Conservation (phyloP, 495 filamentous ascomycete species). For the Tetracladium marchalianum region DNA sequence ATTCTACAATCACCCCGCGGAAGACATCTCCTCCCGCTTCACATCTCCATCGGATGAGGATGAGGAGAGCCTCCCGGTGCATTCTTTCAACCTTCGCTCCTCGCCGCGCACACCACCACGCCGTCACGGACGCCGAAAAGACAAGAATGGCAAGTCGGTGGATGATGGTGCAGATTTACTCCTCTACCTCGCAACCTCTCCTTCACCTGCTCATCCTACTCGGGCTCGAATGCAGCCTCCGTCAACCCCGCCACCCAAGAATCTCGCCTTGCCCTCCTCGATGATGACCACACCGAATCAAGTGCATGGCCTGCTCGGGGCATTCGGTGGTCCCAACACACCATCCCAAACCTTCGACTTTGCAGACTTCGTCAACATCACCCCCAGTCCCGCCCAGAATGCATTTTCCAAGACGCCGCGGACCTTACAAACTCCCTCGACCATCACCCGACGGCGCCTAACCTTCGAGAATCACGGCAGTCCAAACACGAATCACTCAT, state of each 20-base stretch:
- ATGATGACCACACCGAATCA: conserved; percentile 78
- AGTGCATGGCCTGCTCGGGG: conserved; percentile 46
- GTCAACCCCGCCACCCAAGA: conserved; percentile 78
- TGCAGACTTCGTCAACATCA: conserved; percentile 94
- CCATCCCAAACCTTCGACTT: conserved; percentile 75
- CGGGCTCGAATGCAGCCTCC: conserved; percentile 53
- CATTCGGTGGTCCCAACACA: conserved; percentile 49
- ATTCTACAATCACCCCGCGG: conserved; percentile 59
- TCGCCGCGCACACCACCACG: conserved; percentile 77
- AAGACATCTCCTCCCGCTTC: conserved; percentile 44
- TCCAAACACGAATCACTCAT: conserved; percentile 22
- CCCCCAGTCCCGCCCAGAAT: conserved; percentile 86
- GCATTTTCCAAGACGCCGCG: conserved; percentile 51
- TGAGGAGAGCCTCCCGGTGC: conserved; percentile 64
- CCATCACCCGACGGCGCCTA: conserved; percentile 35
- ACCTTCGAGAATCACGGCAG: conserved; percentile 52
- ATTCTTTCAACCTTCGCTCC: conserved; percentile 63
- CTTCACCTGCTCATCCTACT: conserved; percentile 57
- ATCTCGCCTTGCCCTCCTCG: conserved; percentile 66
- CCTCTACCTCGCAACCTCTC: conserved; percentile 85
- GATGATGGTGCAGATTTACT: conserved; percentile 87
- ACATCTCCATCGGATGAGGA: conserved; percentile 65
- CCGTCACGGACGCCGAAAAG: conserved; percentile 9
- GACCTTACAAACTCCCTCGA: conserved; percentile 48
- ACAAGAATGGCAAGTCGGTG: conserved; percentile 40